These are phyloP conservation scores for Mortierella sp. DNA, from an alignment of 371 early-diverging fungal genomes.

Conservation along the genomic window DNA sequence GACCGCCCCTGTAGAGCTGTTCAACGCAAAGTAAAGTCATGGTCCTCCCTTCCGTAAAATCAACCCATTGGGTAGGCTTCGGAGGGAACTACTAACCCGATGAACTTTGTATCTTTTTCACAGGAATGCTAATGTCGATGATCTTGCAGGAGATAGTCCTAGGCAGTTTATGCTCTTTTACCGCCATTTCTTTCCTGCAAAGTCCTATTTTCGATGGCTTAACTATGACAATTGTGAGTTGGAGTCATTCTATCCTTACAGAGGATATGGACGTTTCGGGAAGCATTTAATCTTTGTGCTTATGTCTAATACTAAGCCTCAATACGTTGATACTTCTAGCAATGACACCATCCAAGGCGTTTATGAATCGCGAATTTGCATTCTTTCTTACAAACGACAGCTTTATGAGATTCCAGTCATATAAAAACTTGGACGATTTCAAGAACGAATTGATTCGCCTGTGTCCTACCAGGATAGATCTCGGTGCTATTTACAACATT, in stretches of 20 bases:
- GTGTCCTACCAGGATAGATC: slow-evolving; percentile 95
- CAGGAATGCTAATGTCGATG: slow-evolving; percentile 8
- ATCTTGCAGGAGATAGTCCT: slow-evolving; percentile 29
- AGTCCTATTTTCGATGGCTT: slow-evolving; percentile 85
- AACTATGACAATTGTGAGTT: slow-evolving; percentile 78
- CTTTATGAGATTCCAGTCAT: slow-evolving; percentile 94
- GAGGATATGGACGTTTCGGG: background rate
- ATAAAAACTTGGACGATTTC: slow-evolving; percentile 77
- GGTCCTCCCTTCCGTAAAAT: background rate
- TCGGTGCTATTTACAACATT: slow-evolving; percentile 91
- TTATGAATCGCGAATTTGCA: slow-evolving; percentile 94
- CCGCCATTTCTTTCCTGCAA: slow-evolving; percentile 86
- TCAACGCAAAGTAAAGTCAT: slow-evolving; percentile 1
- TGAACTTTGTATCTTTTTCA: no score
- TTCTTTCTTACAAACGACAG: slow-evolving; percentile 85
- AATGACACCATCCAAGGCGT: slow-evolving; percentile 66
- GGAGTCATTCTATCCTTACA: background rate
- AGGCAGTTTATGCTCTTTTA: slow-evolving; percentile 81
- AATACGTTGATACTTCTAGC: slow-evolving; percentile 4
- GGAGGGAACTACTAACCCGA: background rate
- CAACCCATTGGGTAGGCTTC: background rate
- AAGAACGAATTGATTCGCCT: slow-evolving; percentile 79
- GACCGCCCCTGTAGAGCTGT: background rate
- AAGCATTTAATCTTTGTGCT: background rate
- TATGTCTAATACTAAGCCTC: background rate